Evolutionary conservation across 768 basidiomycete species (phyloP), one percentile per base, ranked within the genome.

Genomic region (Hericium erinaceus): DNA sequence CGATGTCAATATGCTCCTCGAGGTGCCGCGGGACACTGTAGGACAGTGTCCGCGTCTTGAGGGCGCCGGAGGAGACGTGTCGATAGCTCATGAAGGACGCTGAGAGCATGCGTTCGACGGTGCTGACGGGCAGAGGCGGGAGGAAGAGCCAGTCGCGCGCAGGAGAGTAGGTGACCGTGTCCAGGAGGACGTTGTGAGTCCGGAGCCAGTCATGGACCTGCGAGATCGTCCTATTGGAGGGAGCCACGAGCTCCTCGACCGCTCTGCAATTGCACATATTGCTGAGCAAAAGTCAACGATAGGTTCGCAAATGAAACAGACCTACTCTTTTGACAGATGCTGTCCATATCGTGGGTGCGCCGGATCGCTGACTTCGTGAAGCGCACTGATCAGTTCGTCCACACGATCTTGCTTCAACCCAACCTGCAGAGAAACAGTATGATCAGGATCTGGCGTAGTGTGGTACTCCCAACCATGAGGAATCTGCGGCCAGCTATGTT

Each of bases 1-100:
- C 71, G 26, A 84, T 65, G n/a, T 84, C 82, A 46, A 85, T 65
- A 62, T 84, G 81, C 1, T 72, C 68, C 59, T 79, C 74, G 52
- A 85, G 65, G 49, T 74, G 57, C 44, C 70, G 69, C 0, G 84
- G 84, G 10, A 86, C 74, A 60, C 79, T 80, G 67, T 84, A 85
- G 61, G 69, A 73, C 7, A 77, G 79, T 8, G 84, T 83, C 48
- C 84, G 76, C 54, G 53, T 46, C 44, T 46, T 46, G 6, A 46
- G n/a, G 2, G 44, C 16, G 16, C 20, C 20, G 44, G 44, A 46
- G 7, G 44, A 20, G 44, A 46, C 6, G 44, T 46, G 44, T 2
- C 44, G 15, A 20, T 46, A 46, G n/a, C 44, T 62, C 12, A 46
- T 22, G 15, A 37, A 52, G 44, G 62, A 65, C 20, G 59, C 52